Conservation (phyloP, 2,329 filamentous ascomycete genomes). For the Aspergillus terreus region DNA sequence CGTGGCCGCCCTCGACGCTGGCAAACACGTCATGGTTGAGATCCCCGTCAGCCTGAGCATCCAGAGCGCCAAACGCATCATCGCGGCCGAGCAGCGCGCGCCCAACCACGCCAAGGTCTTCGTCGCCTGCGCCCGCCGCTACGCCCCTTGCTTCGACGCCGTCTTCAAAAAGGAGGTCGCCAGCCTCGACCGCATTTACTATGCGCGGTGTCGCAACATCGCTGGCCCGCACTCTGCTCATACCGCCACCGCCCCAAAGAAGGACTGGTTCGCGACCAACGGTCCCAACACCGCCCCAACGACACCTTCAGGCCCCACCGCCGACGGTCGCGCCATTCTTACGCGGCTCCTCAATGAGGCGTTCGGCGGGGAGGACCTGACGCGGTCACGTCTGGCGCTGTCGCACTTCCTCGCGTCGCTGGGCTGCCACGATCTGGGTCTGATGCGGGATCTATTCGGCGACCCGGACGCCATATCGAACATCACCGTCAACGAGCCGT, state of each 20-base stretch:
- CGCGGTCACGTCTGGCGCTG: slow-evolving; percentile 24
- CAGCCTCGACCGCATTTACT: slow-evolving; percentile 50
- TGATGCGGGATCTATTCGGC: slow-evolving; percentile 54
- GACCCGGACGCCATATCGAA: slow-evolving; percentile 47
- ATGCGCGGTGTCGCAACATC: slow-evolving; percentile 52
- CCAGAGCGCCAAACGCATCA: slow-evolving; percentile 45
- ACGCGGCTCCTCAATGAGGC: slow-evolving; percentile 22
- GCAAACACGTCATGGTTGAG: slow-evolving; percentile 58
- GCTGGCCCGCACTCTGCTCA: slow-evolving; percentile 49
- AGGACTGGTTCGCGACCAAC: neutral
- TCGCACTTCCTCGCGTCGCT: slow-evolving; percentile 47
- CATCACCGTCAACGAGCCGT: slow-evolving; percentile 41
- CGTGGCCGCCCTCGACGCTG: slow-evolving; percentile 49
- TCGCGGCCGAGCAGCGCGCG: slow-evolving; percentile 46
- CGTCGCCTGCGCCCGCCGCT: slow-evolving; percentile 61
- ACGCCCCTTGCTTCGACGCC: slow-evolving; percentile 53
- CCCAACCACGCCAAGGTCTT: slow-evolving; percentile 46
- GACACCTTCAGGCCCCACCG: neutral
- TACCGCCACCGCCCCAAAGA: slow-evolving; percentile 11
- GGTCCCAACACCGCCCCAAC: neutral
- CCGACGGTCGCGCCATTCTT: neutral
- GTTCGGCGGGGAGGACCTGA: slow-evolving; percentile 27
- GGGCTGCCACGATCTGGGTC: slow-evolving; percentile 52
- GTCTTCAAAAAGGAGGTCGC: slow-evolving; percentile 50
- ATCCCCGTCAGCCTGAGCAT: slow-evolving; percentile 55